Evolutionary conservation across 257 asterid genomes (phyloP).

Genomic region (Pogostemon cablin): DNA sequence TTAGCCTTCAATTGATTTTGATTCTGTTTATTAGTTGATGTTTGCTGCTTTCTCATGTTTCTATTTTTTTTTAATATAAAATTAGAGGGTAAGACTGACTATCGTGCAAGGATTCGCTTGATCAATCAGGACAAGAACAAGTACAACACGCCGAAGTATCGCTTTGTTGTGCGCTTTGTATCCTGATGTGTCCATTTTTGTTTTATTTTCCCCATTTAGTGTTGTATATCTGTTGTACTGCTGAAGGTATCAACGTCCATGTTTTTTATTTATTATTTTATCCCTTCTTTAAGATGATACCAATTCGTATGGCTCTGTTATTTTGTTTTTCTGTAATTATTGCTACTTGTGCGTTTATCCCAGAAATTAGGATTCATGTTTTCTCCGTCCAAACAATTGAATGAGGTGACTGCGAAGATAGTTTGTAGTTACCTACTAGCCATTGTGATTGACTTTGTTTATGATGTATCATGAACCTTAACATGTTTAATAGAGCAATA

Average conservation of each 20-base stretch:
- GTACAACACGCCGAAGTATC: conserved; percentile 80
- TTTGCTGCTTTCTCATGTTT: background rate
- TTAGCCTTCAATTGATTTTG: background rate
- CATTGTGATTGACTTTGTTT: background rate
- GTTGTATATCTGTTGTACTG: background rate
- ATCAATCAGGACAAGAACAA: conserved; percentile 89
- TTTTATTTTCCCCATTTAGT: background rate
- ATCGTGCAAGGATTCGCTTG: conserved; percentile 76
- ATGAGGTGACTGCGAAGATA: background rate
- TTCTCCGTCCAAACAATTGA: background rate
- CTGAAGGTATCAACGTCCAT: background rate
- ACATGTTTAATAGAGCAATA: conserved; percentile 59
- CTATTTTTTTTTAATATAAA: background rate
- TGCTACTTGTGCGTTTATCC: background rate
- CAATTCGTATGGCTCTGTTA: background rate
- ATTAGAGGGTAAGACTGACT: conserved; percentile 91
- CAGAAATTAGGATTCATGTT: background rate
- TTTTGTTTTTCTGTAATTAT: background rate
- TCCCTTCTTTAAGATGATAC: background rate
- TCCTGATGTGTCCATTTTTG: conserved; percentile 34
- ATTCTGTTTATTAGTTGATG: background rate
- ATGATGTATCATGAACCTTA: conserved; percentile 32
- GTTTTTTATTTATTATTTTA: background rate
- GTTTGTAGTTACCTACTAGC: background rate
- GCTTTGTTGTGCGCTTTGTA: conserved; percentile 81